A percentile compares a stretch with the other conserved stretches of the same genome.
These are phyloP conservation scores for Oryza brachyantha DNA, from an alignment of 176 grass and related monocot species.

Conservation along the genomic window DNA sequence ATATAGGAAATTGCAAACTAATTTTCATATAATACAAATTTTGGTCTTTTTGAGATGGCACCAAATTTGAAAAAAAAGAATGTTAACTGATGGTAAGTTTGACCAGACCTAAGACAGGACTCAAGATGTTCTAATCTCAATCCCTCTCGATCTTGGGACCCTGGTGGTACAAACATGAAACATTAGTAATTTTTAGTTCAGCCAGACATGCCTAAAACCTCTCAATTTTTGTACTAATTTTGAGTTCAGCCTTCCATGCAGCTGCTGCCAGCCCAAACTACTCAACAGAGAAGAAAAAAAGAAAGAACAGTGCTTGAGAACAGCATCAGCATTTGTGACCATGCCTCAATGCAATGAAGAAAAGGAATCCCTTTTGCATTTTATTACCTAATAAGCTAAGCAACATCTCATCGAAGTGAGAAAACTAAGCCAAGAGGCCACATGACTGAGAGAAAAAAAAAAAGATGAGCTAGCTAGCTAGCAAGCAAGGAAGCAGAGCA, in stretches of 20 bases:
- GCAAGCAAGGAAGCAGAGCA: constrained; percentile 1
- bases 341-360: constrained; percentile 9
- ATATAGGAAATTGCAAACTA: neutral
- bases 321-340: constrained; percentile 24
- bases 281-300: neutral
- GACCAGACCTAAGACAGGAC: neutral
- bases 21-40: neutral
- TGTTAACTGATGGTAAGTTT: neutral
- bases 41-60: neutral
- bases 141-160: neutral
- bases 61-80: neutral
- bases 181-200: no score
- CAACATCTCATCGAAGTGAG: constrained; percentile 32
- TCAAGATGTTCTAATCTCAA: neutral
- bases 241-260: constrained; percentile 12
- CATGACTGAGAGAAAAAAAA: constrained; percentile 28
- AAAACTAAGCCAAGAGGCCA: constrained; percentile 35
- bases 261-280: neutral
- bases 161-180: neutral
- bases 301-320: neutral
- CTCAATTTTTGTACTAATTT: neutral
- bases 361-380: neutral
- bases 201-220: neutral
- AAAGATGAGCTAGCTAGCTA: constrained; percentile 14
- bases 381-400: constrained; percentile 24